Base-by-base conservation (phyloP, 2,329 filamentous ascomycete genomes). In the Plenodomus biglobosus region DNA sequence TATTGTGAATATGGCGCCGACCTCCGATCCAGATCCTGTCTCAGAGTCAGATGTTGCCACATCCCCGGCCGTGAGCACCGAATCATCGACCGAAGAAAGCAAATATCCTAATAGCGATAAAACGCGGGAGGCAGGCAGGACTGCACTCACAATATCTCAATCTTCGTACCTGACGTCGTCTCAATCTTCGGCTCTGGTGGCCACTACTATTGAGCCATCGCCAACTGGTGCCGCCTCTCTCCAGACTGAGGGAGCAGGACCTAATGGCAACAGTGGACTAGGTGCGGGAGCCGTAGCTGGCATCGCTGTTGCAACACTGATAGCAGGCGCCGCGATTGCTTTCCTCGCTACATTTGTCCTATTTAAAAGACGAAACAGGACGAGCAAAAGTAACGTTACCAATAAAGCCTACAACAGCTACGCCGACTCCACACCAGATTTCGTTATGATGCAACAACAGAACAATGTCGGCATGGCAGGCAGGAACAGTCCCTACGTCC, bases 261-360 rank as follows among this genome's bases (percentile, higher is more conserved):
- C 18, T 35, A 13, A 36, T 22, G 21, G 38, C 10, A 38, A n/a
- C 10, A 44, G 38, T 8, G 37, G 47, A 17, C 39, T 59, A 8
- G 51, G 40, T 20, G 38, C 44, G 5, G 61, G 61, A 3, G 61
- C 58, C 19, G 52, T 59, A 30, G 59, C 58, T 20, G 61, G 61
- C 8, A 59, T 64, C 16, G 58, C 55, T 2, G 56, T 64, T 8
- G 56, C 51, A 36, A 60, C 59, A 20, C 48, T 61, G 2, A 52
- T 71, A 16, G 30, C 61, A 18, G 68, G 68, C 11, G 68, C 61
- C 3, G 53, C 51, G 2, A 55, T 70, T 18, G 68, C 66, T 11
- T 68, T 68, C 19, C 7, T 62, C 6, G 50, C 50, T 16, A 60
- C 66, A 1, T 65, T 66, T 44, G 42, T 70, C 17, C 22, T 70